Evolutionary conservation across 306 rosid species (phyloP).

Genomic region (Cicer chorassanicum): DNA sequence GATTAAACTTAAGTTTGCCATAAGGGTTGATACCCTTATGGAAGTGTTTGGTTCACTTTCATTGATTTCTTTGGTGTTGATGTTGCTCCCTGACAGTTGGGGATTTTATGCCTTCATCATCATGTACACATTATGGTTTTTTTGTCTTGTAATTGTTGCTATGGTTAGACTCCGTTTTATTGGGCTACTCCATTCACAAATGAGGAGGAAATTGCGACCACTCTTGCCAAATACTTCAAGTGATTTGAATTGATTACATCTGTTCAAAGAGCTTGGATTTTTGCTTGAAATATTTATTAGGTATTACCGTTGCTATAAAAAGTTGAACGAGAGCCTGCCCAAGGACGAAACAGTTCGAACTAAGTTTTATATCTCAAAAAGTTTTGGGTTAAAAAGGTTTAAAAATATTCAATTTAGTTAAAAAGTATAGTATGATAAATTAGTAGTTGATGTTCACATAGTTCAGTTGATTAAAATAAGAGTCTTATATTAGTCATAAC

Average conservation of each 20-base stretch:
- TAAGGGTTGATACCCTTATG: neutral
- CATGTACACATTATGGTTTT: neutral
- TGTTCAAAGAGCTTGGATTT: no score
- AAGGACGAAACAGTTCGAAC: no score
- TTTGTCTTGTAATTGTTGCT: neutral
- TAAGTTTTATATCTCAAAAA: no score
- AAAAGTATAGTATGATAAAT: no score
- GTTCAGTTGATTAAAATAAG: no score
- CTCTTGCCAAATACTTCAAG: slow-evolving; percentile 18
- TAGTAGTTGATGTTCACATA: no score
- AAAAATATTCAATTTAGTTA: no score
- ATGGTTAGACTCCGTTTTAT: neutral
- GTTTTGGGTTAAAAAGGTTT: no score
- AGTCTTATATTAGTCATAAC: no score
- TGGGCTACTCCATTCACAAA: neutral
- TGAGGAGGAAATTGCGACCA: neutral
- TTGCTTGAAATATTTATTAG: no score
- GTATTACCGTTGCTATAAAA: no score
- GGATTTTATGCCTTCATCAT: neutral
- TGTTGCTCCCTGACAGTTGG: slow-evolving; percentile 2
- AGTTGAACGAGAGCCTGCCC: no score
- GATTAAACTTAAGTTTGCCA: neutral
- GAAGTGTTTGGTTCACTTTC: slow-evolving; percentile 28
- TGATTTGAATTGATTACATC: neutral
- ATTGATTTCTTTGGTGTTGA: neutral